Base-by-base conservation (phyloP, 176 grass and related monocot genomes). In the Olyra latifolia region DNA sequence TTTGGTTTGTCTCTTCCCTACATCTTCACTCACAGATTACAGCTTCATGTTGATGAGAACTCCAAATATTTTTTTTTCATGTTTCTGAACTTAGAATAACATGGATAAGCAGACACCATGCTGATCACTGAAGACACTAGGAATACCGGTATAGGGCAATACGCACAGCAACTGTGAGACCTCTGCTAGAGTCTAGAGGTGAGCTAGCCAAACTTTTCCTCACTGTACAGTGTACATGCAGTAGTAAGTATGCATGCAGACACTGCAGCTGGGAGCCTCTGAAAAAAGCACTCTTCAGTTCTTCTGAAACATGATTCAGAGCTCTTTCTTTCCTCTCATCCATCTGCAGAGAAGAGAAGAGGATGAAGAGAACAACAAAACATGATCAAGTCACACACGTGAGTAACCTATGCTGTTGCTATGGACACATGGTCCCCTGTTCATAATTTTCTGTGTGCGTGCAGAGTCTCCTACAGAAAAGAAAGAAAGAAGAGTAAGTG, bases 221-320 rank as follows among this genome's bases (percentile, higher is more conserved):
- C 32, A 16, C 14, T 68, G 32, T 28, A 20, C 19, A 16, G 8
- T 68, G 32, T 42, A 20, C 47, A 57, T 57, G 48, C 48, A 24
- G 32, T 3, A 24, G 32, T 3, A 62, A 25, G 30, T 50, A 68
- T 69, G 77, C n/a, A 28, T 53, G 11, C 61, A 61, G 60, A 19
- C 17, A 28, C 52, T 77, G 52, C 20, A 39, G 27, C 23, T 66
- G 44, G 38, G 17, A 86, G 39, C 28, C 66, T 58, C 40, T 75
- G 69, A 74, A 56, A 67, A 73, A 72, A 27, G n/a, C 7, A 24
- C 30, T 66, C 14, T 49, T 67, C 28, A 45, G 77, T 45, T 75
- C 38, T 63, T 66, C 8, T 13, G 28, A 58, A 44, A 58, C 40
- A 75, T 63, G 46, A 77, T 47, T 78, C 65, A 73, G 61, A 83